Conservation (phyloP, 1,284 basidiomycete species). For the Filobasidium uniguttulatum region DNA sequence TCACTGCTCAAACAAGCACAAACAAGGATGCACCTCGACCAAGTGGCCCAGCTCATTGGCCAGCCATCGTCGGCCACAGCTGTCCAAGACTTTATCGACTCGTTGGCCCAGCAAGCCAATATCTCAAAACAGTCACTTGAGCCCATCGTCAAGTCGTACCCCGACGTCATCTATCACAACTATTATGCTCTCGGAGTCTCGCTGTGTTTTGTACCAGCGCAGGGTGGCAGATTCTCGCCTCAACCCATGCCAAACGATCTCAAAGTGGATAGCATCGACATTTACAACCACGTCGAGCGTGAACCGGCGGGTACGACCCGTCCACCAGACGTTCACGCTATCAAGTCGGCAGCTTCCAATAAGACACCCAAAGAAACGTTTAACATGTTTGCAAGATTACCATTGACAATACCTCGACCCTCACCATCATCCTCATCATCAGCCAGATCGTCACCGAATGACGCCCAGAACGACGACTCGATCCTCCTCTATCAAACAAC, state of each 20-base stretch:
- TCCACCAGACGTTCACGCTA: no score
- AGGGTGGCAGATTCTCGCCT: constrained; percentile 39
- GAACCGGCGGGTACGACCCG: no score
- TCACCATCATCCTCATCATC: no score
- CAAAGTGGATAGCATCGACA: constrained; percentile 55
- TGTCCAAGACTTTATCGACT: background rate
- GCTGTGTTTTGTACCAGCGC: constrained; percentile 50
- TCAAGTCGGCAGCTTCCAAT: no score
- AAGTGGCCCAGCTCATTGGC: background rate
- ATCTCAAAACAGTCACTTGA: constrained; percentile 12
- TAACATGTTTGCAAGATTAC: constrained; percentile 2
- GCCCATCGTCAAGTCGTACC: constrained; percentile 61
- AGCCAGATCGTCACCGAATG: no score
- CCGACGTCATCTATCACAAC: constrained; percentile 72
- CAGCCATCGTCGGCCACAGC: no score
- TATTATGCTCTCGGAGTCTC: constrained; percentile 65
- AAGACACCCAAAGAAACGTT: constrained; percentile 8
- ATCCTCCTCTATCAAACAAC: no score
- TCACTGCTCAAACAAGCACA: no score
- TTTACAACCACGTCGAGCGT: constrained; percentile 68
- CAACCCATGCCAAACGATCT: constrained; percentile 45
- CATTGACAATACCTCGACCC: constrained; percentile 31
- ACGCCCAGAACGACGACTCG: no score
- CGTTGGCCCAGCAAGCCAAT: background rate
- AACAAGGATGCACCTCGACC: background rate